Percentiles rank a stretch among this genome's conserved stretches.
phyloP scores from a whole-genome alignment of 148 eudicot species.

The Chenopodium berlandieri region DNA sequence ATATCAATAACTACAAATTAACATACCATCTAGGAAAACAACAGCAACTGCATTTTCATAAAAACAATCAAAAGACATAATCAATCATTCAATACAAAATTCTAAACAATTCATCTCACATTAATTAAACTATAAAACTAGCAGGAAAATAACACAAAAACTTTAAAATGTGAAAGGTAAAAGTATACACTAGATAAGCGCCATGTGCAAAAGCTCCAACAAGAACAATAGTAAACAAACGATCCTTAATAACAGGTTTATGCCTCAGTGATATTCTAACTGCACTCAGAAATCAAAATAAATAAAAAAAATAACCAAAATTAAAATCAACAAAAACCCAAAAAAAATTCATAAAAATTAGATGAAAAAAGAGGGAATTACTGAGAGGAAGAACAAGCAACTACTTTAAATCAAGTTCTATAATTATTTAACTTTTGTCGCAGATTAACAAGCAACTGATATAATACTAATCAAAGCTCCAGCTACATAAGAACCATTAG shows the following conservation, averaged over 20 bases:
- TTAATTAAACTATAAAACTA: not conserved
- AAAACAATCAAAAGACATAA: not conserved
- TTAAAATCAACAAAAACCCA: not conserved
- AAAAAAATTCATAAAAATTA: not conserved
- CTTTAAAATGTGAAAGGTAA: not conserved
- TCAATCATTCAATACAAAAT: too few species aligned
- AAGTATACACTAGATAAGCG: conserved; percentile 93
- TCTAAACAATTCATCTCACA: too few species aligned
- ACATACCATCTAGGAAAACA: not conserved
- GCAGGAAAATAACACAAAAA: not conserved
- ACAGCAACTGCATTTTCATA: not conserved
- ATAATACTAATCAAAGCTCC: too few species aligned
- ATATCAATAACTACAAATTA: not conserved
- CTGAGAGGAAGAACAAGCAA: conserved; percentile 67
- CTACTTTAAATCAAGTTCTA: too few species aligned
- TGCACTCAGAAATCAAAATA: conserved; percentile 23
- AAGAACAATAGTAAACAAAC: conserved; percentile 73
- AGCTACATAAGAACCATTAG: too few species aligned
- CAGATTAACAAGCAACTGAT: too few species aligned
- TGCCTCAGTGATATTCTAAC: conserved; percentile 73
- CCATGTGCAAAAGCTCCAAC: conserved; percentile 90
- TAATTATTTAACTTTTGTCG: too few species aligned
- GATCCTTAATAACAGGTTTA: conserved; percentile 84
- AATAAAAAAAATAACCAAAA: not conserved
- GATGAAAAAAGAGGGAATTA: conserved; percentile 25